Conservation (phyloP, 23 red algal species). For the Gracilariopsis chorda region DNA sequence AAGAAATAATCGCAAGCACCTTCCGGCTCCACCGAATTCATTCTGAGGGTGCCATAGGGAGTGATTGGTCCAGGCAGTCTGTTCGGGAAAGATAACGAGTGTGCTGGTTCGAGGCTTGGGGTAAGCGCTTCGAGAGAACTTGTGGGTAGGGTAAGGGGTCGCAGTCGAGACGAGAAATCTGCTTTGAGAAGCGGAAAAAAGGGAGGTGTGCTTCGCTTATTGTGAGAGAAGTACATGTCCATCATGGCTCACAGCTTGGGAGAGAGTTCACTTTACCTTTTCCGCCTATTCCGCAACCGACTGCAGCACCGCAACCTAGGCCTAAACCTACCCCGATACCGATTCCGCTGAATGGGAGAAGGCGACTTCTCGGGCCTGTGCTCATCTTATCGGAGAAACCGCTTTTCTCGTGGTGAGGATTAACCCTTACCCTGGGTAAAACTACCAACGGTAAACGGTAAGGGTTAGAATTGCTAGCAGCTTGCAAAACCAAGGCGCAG, state of each 20-base stretch:
- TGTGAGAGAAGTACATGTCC: neutral
- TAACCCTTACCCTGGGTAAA: too few species aligned
- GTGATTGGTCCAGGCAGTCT: neutral
- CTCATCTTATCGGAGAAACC: slow-evolving; percentile 1
- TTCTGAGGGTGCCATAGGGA: neutral
- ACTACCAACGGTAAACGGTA: too few species aligned
- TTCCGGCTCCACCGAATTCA: neutral
- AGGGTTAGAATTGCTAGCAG: too few species aligned
- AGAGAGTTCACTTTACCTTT: slow-evolving; percentile 18
- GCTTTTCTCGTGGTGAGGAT: too few species aligned
- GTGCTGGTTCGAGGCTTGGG: neutral
- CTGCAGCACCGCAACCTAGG: slow-evolving; percentile 4
- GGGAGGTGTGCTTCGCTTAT: neutral
- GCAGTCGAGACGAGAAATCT: neutral
- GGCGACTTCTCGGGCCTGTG: neutral
- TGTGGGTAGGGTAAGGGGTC: neutral
- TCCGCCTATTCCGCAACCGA: slow-evolving; percentile 33
- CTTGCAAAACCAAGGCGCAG: too few species aligned
- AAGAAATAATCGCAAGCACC: neutral
- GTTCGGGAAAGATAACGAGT: neutral
- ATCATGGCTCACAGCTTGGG: neutral
- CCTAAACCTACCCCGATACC: slow-evolving; percentile 30
- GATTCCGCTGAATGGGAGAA: slow-evolving; percentile 45
- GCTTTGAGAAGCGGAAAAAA: neutral
- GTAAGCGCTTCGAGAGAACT: neutral